Evolutionary conservation across 139 green algal species (phyloP).

Genomic region (Coccomyxa sp.): DNA sequence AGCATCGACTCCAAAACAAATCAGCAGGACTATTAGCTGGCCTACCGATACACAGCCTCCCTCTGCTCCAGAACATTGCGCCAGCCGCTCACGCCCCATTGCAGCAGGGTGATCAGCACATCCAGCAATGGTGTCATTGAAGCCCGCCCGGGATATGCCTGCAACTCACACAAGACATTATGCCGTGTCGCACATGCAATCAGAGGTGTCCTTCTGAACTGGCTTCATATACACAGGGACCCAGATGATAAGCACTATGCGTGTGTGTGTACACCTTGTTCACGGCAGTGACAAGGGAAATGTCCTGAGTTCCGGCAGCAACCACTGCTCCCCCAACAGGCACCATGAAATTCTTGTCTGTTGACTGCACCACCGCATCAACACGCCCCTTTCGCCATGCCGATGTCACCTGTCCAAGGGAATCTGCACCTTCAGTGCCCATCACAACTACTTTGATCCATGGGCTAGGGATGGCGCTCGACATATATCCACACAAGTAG

Average conservation of each 20-base stretch:
- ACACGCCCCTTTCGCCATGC: conserved; percentile 72
- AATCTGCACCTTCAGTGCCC: background rate
- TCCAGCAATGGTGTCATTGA: conserved; percentile 74
- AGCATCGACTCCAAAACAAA: background rate
- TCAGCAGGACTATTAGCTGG: conserved; percentile 10
- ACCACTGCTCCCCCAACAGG: conserved; percentile 35
- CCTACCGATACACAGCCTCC: conserved; percentile 59
- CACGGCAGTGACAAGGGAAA: conserved; percentile 49
- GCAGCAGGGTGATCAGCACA: conserved; percentile 91
- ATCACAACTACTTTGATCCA: background rate
- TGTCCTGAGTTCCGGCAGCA: conserved; percentile 3
- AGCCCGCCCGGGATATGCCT: conserved; percentile 77
- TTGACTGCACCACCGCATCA: conserved; percentile 83
- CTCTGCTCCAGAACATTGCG: conserved; percentile 56
- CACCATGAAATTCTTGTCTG: conserved; percentile 98
- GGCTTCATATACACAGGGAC: too few relatives aligned
- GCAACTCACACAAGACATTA: background rate
- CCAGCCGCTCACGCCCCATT: conserved; percentile 67
- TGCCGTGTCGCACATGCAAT: background rate
- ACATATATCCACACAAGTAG: background rate
- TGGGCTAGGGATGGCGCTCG: background rate
- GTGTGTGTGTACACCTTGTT: conserved; percentile 49
- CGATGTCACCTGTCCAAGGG: conserved; percentile 9
- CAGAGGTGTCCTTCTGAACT: background rate
- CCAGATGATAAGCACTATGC: too few relatives aligned